These are phyloP conservation scores for Dipteronia sinensis DNA, from an alignment of 345 rosid species.

Conservation along the genomic window DNA sequence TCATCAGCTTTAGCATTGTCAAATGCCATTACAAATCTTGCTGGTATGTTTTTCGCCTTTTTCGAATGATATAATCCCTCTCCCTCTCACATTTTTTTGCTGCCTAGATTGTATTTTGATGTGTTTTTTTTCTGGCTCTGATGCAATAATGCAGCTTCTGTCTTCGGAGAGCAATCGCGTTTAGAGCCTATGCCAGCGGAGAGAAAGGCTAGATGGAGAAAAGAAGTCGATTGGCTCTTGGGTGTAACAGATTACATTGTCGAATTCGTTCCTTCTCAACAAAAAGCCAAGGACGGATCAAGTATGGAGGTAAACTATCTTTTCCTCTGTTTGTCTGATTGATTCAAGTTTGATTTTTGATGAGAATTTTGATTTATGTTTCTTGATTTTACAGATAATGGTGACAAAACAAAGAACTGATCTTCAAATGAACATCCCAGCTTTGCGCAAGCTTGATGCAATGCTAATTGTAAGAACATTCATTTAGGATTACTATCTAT, in stretches of 20 bases:
- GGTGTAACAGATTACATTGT: constrained; percentile 72
- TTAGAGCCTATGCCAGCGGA: constrained; percentile 70
- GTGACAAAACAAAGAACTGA: constrained; percentile 75
- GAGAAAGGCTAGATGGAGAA: constrained; percentile 59
- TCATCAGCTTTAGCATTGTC: constrained; percentile 77
- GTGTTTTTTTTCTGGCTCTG: neutral
- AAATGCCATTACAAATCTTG: constrained; percentile 43
- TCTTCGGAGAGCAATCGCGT: constrained; percentile 34
- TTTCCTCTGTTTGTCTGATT: neutral
- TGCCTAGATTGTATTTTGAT: neutral
- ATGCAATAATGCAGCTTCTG: constrained; percentile 33
- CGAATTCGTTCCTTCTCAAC: constrained; percentile 68
- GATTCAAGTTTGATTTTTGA: neutral
- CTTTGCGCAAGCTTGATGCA: constrained; percentile 86
- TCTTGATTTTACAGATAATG: constrained; percentile 60
- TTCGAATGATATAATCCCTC: too few species aligned
- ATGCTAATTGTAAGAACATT: constrained; percentile 78
- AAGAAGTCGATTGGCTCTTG: constrained; percentile 69
- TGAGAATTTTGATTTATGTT: neutral
- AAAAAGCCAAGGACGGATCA: constrained; percentile 56
- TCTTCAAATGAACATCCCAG: constrained; percentile 92
- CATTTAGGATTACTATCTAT: neutral
- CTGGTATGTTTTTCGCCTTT: constrained; percentile 15
- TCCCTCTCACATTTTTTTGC: too few species aligned
- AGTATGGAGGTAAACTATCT: constrained; percentile 53